Base-by-base conservation (phyloP, 768 basidiomycete species). In the Amanita rimosa region DNA sequence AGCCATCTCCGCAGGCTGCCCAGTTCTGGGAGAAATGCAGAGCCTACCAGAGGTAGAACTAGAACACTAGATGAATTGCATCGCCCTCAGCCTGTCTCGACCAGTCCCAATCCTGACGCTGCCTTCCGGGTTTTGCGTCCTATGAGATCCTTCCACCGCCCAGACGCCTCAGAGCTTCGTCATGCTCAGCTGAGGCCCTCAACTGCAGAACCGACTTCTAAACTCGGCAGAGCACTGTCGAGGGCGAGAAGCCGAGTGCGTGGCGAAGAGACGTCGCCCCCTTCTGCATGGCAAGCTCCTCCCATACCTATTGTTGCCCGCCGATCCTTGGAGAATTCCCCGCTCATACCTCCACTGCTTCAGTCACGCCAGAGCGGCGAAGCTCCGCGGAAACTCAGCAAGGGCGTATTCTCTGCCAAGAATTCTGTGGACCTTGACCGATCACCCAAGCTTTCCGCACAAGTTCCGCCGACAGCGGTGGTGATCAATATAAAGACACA, bases 61-160 rank as follows among this genome's bases (percentile, higher is more conserved):
- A 41, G 39, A 26, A 42, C 14, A 3, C 1, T 50, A 24, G 48
- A 37, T n/a, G 48, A 36, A 49, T 29, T 29, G 59, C 21, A 24
- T 6, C 26, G 26, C 50, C 49, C 39, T 36, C 24, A 27, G 21
- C 19, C 21, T 47, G 41, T 43, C 49, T 21, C 62, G 59, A 50
- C 61, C 58, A 24, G 54, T 48, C 47, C 40, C 52, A 6, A 31
- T 55, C 21, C 58, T 61, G 60, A 44, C 39, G 55, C 55, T 29
- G 37, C 58, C 29, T 46, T 49, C 44, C 55, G 59, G n/a, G 52
- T 60, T 48, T 54, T 85, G 24, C 74, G 73, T 16, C 63, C 72
- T 17, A 67, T 66, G 70, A 73, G 78, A 14, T 85, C 85, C 6
- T 81, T 87, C 66, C 81, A 78, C 56, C 75, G 71, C 29, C 60